These are phyloP conservation scores for Cotoneaster glaucophyllus DNA, from an alignment of 306 rosid genomes.

Conservation along the genomic window DNA sequence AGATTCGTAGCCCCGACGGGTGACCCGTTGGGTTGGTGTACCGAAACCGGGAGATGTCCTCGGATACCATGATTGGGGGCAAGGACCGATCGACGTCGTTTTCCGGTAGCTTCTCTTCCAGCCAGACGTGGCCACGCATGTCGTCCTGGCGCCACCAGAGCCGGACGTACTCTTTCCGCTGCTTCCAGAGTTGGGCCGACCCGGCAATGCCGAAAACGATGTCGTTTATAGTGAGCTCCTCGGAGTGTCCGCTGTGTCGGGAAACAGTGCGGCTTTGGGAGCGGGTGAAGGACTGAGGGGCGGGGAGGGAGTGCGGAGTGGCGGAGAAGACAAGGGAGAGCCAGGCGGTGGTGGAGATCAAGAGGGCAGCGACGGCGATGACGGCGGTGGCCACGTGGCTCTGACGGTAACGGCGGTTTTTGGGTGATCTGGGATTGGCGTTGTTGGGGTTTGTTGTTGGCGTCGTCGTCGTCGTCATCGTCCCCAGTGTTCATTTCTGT, in stretches of 20 bases:
- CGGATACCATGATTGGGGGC: slow-evolving; percentile 59
- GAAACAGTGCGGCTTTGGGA: neutral
- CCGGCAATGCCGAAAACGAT: slow-evolving; percentile 72
- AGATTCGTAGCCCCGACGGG: slow-evolving; percentile 72
- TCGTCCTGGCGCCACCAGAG: slow-evolving; percentile 72
- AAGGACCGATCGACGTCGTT: slow-evolving; percentile 38
- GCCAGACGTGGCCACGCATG: slow-evolving; percentile 76
- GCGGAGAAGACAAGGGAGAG: slow-evolving; percentile 58
- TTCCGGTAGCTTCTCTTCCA: slow-evolving; percentile 49
- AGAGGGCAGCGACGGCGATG: slow-evolving; percentile 49
- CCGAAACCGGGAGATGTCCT: slow-evolving; percentile 61
- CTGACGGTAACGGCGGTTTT: slow-evolving; percentile 36
- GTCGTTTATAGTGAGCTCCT: slow-evolving; percentile 43
- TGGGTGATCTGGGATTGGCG: neutral
- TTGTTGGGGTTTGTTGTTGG: neutral
- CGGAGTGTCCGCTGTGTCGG: neutral
- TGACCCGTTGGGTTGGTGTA: slow-evolving; percentile 70
- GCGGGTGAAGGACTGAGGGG: slow-evolving; percentile 9
- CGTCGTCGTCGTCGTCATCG: slow-evolving; percentile 2
- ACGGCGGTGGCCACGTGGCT: slow-evolving; percentile 35
- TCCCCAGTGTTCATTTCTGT: slow-evolving; percentile 18
- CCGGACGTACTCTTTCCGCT: slow-evolving; percentile 55
- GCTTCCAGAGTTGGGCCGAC: slow-evolving; percentile 63
- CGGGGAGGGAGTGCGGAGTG: slow-evolving; percentile 18
- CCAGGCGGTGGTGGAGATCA: slow-evolving; percentile 57